These are phyloP conservation scores for Cladosporium sp. DNA, from an alignment of 2,329 filamentous ascomycete species.

Conservation along the genomic window DNA sequence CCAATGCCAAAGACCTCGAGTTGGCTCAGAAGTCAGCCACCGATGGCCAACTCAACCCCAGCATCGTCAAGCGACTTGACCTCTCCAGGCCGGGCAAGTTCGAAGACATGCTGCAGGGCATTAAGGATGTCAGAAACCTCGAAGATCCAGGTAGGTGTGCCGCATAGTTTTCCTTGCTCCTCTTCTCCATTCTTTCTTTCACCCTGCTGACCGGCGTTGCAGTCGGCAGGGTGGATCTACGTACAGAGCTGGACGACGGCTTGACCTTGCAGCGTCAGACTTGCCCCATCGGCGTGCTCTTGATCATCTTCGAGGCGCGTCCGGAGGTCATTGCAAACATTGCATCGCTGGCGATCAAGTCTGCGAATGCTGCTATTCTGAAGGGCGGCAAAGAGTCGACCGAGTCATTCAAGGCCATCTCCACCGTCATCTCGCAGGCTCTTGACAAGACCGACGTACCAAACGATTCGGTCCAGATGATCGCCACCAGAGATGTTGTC, in stretches of 20 bases:
- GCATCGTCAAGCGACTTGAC: constrained; percentile 83
- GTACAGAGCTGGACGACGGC: constrained; percentile 80
- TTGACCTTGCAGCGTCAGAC: constrained; percentile 81
- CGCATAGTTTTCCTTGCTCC: neutral
- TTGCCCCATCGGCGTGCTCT: constrained; percentile 91
- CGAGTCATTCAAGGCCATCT: constrained; percentile 90
- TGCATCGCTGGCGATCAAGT: constrained; percentile 91
- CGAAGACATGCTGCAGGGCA: constrained; percentile 96
- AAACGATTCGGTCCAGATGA: constrained; percentile 82
- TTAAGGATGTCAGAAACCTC: constrained; percentile 78
- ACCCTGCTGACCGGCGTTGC: constrained; percentile 26
- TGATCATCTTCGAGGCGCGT: constrained; percentile 97
- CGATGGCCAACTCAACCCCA: constrained; percentile 70
- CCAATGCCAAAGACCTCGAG: constrained; percentile 79
- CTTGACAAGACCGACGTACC: constrained; percentile 71
- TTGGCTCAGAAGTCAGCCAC: constrained; percentile 68
- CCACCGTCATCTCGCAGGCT: constrained; percentile 74
- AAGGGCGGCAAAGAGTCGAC: constrained; percentile 97
- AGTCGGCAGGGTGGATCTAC: constrained; percentile 81
- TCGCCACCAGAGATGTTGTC: constrained; percentile 87
- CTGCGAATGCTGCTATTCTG: constrained; percentile 91
- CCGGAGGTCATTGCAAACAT: constrained; percentile 99
- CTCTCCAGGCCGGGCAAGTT: constrained; percentile 83
- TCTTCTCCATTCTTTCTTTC: constrained; percentile 4
- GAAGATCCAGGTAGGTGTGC: constrained; percentile 71